A percentile compares a stretch with the other conserved stretches of the same genome.
Conservation (phyloP, 495 filamentous ascomycete species). For the Podospora tetraspora region DNA sequence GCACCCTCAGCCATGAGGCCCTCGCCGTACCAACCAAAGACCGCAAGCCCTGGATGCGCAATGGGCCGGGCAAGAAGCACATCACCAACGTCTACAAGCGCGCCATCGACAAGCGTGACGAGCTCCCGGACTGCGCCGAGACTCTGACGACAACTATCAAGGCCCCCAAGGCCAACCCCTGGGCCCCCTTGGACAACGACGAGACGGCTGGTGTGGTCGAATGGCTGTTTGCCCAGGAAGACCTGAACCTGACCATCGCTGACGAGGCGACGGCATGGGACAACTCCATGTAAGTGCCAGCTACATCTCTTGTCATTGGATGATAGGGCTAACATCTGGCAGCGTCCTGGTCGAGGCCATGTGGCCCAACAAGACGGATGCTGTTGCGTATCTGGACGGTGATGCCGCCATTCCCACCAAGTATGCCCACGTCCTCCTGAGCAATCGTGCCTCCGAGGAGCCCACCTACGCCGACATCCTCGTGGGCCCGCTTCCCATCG, state of each 20-base stretch:
- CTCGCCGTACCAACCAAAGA: constrained; percentile 18
- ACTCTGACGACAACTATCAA: constrained; percentile 19
- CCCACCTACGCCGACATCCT: constrained; percentile 43
- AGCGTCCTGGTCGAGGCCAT: constrained; percentile 42
- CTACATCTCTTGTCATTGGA: not conserved
- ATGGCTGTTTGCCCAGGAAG: constrained; percentile 31
- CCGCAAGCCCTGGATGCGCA: constrained; percentile 19
- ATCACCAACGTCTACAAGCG: constrained; percentile 22
- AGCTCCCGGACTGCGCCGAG: constrained; percentile 17
- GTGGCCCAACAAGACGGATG: constrained; percentile 50
- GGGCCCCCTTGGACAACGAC: constrained; percentile 27
- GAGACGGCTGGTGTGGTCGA: constrained; percentile 30
- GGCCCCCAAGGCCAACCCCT: constrained; percentile 36
- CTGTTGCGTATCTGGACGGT: constrained; percentile 40
- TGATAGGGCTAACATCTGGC: not conserved
- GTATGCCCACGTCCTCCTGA: constrained; percentile 45
- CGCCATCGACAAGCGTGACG: constrained; percentile 15
- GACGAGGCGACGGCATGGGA: constrained; percentile 32
- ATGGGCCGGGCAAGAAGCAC: constrained; percentile 21
- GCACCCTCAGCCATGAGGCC: constrained; percentile 20
- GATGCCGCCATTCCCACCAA: constrained; percentile 32
- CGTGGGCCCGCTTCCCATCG: constrained; percentile 46
- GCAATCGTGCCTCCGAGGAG: constrained; percentile 35
- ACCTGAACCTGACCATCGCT: constrained; percentile 34
- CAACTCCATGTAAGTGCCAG: constrained; percentile 26